A percentile compares a stretch with the other conserved stretches of the same genome.
Conservation (phyloP, 495 filamentous ascomycete species). For the Chaetomium tenue region DNA sequence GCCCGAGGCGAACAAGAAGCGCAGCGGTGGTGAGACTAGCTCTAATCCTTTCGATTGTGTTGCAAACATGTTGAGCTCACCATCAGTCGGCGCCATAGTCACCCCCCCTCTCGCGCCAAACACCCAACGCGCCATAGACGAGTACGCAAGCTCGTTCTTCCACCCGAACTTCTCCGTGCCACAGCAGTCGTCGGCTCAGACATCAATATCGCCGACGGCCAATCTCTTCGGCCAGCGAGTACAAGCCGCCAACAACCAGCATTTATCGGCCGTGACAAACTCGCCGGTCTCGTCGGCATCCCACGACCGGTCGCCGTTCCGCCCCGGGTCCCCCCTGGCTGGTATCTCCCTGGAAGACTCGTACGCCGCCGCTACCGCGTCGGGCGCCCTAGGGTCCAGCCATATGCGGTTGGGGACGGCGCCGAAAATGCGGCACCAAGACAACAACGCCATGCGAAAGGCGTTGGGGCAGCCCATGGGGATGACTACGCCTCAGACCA, state of each 20-base stretch:
- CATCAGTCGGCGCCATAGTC: constrained; percentile 45
- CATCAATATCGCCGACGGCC: constrained; percentile 55
- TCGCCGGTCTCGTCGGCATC: constrained; percentile 50
- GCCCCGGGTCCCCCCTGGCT: constrained; percentile 66
- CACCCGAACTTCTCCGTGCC: constrained; percentile 61
- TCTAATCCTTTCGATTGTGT: constrained; percentile 53
- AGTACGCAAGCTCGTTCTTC: constrained; percentile 82
- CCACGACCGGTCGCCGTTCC: constrained; percentile 81
- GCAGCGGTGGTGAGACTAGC: constrained; percentile 46
- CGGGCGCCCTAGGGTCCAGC: too few species aligned
- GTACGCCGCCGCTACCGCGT: constrained; percentile 38
- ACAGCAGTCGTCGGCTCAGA: constrained; percentile 48
- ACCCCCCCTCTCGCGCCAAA: constrained; percentile 66
- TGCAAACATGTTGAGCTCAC: constrained; percentile 42
- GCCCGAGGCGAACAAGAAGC: constrained; percentile 48
- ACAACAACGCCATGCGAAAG: constrained; percentile 56
- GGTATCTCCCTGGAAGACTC: constrained; percentile 48
- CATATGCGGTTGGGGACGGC: constrained; percentile 54
- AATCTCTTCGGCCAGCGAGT: constrained; percentile 71
- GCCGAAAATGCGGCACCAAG: constrained; percentile 58
- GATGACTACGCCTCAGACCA: constrained; percentile 70
- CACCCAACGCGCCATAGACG: constrained; percentile 80
- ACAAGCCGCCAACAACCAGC: constrained; percentile 73
- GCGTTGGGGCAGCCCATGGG: constrained; percentile 53
- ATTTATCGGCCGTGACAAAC: constrained; percentile 57